Conservation (phyloP, 257 asterid genomes). For the Solanum megistacrolobum region DNA sequence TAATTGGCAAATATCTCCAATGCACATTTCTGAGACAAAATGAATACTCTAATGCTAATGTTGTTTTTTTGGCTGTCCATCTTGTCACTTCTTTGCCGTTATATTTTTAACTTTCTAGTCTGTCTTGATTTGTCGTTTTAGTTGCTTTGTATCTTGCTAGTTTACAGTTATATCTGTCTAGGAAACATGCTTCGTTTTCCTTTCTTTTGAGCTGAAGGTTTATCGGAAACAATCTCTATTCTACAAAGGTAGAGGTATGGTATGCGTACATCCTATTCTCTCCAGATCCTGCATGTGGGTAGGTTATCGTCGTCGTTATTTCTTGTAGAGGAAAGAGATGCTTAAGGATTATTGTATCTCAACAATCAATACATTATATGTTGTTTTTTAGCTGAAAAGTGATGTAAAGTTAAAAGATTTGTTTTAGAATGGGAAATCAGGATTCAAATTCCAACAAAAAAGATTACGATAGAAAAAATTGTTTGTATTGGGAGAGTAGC, state of each 20-base stretch:
- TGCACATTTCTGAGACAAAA: background rate
- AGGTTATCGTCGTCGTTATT: background rate
- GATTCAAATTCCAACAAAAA: background rate
- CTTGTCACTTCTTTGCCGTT: background rate
- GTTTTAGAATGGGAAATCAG: background rate
- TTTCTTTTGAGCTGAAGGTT: background rate
- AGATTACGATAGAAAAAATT: background rate
- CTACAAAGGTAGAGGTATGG: background rate
- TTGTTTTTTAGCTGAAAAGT: background rate
- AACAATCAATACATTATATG: background rate
- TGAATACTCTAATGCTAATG: background rate
- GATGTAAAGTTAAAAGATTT: background rate
- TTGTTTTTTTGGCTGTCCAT: background rate
- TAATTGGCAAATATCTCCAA: background rate
- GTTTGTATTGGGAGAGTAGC: background rate
- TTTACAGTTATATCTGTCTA: background rate
- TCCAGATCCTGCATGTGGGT: background rate
- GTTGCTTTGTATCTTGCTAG: background rate
- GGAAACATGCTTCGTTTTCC: background rate
- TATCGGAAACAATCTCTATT: background rate
- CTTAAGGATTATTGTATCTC: background rate
- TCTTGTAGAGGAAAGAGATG: background rate
- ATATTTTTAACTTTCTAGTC: background rate
- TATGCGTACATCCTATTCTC: background rate
- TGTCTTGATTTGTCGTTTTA: background rate